phyloP scores from a whole-genome alignment of 2,329 filamentous ascomycete species.

The Penicillium hesseltinei region DNA sequence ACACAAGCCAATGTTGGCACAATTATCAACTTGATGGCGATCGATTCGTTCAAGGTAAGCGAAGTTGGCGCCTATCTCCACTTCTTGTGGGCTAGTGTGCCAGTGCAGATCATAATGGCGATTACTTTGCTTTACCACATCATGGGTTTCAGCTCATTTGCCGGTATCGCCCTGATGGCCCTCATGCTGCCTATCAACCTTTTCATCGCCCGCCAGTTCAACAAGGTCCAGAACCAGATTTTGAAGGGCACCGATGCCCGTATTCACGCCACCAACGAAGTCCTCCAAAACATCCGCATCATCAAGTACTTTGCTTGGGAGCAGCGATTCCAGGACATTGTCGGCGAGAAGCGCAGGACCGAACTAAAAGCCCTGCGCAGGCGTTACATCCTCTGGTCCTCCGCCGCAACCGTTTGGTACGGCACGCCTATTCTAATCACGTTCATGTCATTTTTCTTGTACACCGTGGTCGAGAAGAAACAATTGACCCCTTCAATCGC shows the following conservation, averaged over 20 bases:
- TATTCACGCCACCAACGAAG: slow-evolving; percentile 95
- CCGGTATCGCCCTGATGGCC: slow-evolving; percentile 86
- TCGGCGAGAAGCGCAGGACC: slow-evolving; percentile 79
- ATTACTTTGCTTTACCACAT: slow-evolving; percentile 82
- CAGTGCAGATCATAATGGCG: slow-evolving; percentile 80
- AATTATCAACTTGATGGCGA: slow-evolving; percentile 99
- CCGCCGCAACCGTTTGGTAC: slow-evolving; percentile 93
- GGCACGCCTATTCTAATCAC: slow-evolving; percentile 93
- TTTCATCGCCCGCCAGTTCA: slow-evolving; percentile 80
- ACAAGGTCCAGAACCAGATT: slow-evolving; percentile 82
- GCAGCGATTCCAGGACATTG: slow-evolving; percentile 77
- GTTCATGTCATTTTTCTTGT: slow-evolving; percentile 92
- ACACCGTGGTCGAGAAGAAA: slow-evolving; percentile 86
- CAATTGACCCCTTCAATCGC: slow-evolving; percentile 86
- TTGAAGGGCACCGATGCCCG: slow-evolving; percentile 91
- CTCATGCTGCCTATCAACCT: slow-evolving; percentile 89
- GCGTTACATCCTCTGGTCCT: slow-evolving; percentile 87
- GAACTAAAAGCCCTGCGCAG: slow-evolving; percentile 77
- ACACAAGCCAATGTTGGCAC: slow-evolving; percentile 88
- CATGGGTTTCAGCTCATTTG: slow-evolving; percentile 88
- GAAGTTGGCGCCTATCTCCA: slow-evolving; percentile 94
- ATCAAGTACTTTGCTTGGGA: slow-evolving; percentile 99
- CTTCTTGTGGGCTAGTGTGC: slow-evolving; percentile 89
- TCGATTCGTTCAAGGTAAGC: slow-evolving; percentile 97
- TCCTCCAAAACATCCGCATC: slow-evolving; percentile 94